Evolutionary conservation across 495 filamentous ascomycete genomes (phyloP), one percentile per base, ranked within the genome.

Genomic region (Evernia prunastri): DNA sequence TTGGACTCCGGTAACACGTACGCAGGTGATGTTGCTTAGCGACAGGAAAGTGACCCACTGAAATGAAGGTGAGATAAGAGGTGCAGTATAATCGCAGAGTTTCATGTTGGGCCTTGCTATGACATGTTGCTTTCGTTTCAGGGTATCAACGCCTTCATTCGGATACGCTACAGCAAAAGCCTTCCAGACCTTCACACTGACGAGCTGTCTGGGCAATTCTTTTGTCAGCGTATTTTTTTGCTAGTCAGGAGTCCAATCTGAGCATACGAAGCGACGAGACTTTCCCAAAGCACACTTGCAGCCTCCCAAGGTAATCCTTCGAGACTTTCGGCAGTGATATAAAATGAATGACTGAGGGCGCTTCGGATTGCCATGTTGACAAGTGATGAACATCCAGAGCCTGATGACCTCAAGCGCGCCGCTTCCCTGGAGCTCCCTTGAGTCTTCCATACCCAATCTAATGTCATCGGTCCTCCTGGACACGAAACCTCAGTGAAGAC

Each of bases 171-270:
- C 54, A 23, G 60, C 66, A 57, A 74, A 73, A 20, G 57, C 56
- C 42, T 67, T 70, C 72, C 72, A 74, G 20, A 68, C 37, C 20
- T 65, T 63, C 36, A 73, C 58, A 51, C 71, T 73, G 58, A 70
- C 64, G 3, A 74, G 17, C 12, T 68, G 58, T 15, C 71, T 72
- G n/a, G 33, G 35, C 4, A 23, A 12, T 9, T 42, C 27, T 42
- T 45, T 37, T 13, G 33, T 61, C 23, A 65, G 61, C 33, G 15
- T 17, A n/a, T 1, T 27, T 17, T 15, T 23, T 15, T 40, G 40
- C 18, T n/a, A 54, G 13, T 29, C 9, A 23, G n/a, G 11, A 39
- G 31, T 43, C 35, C 18, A 18, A 56, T 9, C 10, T 42, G 33
- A 42, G 35, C 67, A 17, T 62, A 69, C 65, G 37, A 54, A 29